Conservation (phyloP, 805 yeast species). For the Ascoidea asiatica region DNA sequence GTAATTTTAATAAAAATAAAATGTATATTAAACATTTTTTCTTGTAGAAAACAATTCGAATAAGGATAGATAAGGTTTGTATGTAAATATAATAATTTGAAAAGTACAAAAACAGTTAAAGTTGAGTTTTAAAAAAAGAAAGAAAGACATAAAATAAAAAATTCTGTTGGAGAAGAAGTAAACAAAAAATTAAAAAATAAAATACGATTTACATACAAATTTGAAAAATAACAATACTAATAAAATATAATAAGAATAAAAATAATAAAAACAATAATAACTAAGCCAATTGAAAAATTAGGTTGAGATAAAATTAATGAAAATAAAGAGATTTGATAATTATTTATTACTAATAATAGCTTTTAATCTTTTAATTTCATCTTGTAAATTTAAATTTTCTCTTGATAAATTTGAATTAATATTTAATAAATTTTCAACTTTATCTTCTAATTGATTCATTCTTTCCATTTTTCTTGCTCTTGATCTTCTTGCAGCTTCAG, state of each 20-base stretch:
- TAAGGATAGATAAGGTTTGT: too few relatives aligned
- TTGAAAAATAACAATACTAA: too few relatives aligned
- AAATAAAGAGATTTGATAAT: background rate
- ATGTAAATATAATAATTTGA: too few relatives aligned
- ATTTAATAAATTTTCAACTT: constrained; percentile 49
- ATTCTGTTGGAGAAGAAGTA: background rate
- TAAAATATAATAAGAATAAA: background rate
- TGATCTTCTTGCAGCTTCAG: constrained; percentile 91
- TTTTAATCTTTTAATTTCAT: constrained; percentile 51
- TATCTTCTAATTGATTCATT: constrained; percentile 68
- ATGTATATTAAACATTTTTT: too few relatives aligned
- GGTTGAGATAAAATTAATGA: background rate
- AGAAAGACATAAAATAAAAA: too few relatives aligned
- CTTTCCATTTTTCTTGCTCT: constrained; percentile 87
- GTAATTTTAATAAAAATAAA: too few relatives aligned
- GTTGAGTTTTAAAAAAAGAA: too few relatives aligned
- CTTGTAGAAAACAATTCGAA: too few relatives aligned
- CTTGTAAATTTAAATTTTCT: constrained; percentile 53
- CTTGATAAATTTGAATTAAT: constrained; percentile 46
- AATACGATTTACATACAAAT: too few relatives aligned
- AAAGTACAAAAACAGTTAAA: too few relatives aligned
- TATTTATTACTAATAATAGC: constrained; percentile 24
- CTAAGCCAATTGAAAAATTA: too few relatives aligned
- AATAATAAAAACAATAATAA: background rate
- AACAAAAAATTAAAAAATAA: background rate